phyloP scores from a whole-genome alignment of 2,329 filamentous ascomycete species.

The Cytospora paraplurivora region DNA sequence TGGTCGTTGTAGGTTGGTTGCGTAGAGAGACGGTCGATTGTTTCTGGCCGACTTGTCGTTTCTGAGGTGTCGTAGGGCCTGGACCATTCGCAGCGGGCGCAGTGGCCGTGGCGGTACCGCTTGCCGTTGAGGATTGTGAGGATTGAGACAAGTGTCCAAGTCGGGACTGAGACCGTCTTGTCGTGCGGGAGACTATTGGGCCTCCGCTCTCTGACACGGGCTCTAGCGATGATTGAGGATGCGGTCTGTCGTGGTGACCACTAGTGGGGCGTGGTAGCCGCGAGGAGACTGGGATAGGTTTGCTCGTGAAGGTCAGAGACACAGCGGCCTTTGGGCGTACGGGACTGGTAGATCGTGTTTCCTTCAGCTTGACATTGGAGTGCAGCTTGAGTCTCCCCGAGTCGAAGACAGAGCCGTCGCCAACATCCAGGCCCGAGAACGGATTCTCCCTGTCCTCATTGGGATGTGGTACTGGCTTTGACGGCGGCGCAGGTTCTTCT shows the following conservation, averaged over 20 bases:
- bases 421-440: conserved; percentile 83
- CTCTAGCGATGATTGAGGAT: conserved; percentile 75
- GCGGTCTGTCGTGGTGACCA: conserved; percentile 63
- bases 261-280: conserved; percentile 76
- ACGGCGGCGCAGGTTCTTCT: conserved; percentile 34
- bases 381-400: conserved; percentile 81
- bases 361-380: conserved; percentile 88
- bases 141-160: conserved; percentile 70
- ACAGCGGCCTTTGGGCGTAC: conserved; percentile 73
- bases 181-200: conserved; percentile 58
- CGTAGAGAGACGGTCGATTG: conserved; percentile 57
- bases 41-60: conserved; percentile 60
- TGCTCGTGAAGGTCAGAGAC: conserved; percentile 89
- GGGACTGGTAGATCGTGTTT: conserved; percentile 68
- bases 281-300: conserved; percentile 59
- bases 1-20: conserved; percentile 65
- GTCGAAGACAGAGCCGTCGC: conserved; percentile 79
- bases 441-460: conserved; percentile 70
- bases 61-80: conserved; percentile 58
- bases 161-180: conserved; percentile 66
- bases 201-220: conserved; percentile 90
- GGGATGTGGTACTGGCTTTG: conserved; percentile 34
- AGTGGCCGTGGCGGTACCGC: conserved; percentile 63
- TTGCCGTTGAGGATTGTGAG: conserved; percentile 55
- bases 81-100: conserved; percentile 52